phyloP scores from a whole-genome alignment of 108 stramenopile genomes.

The Hondaea fermentalgiana region DNA sequence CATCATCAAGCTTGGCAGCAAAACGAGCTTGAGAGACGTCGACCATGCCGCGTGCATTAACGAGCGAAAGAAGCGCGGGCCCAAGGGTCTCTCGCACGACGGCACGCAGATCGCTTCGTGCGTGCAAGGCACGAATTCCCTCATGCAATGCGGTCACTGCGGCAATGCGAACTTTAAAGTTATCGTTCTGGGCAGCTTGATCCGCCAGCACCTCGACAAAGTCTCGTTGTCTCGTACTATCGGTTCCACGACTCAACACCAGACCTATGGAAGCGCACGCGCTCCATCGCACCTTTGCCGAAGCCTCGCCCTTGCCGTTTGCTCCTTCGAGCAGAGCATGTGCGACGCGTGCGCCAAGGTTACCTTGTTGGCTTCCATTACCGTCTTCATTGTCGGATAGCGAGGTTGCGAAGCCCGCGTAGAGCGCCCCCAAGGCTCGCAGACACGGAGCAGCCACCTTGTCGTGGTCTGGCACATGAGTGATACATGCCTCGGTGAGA shows the following conservation, averaged over 20 bases:
- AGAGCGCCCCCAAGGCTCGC: neutral
- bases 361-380: no score
- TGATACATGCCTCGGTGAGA: neutral
- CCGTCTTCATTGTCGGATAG: neutral
- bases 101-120: neutral
- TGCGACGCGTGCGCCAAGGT: neutral
- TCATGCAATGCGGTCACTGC: neutral
- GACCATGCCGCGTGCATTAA: neutral
- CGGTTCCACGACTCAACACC: neutral
- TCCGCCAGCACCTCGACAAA: neutral
- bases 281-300: neutral
- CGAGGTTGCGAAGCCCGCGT: neutral
- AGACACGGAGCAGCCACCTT: neutral
- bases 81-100: neutral
- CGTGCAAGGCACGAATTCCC: neutral
- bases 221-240: neutral
- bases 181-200: neutral
- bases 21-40: neutral
- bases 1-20: neutral
- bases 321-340: neutral
- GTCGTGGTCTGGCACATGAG: neutral
- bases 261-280: neutral
- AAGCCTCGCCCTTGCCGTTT: neutral
- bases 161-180: neutral
- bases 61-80: neutral